These are phyloP conservation scores for Tolypocladium ovalisporum DNA, from an alignment of 2,329 filamentous ascomycete species.

Conservation along the genomic window DNA sequence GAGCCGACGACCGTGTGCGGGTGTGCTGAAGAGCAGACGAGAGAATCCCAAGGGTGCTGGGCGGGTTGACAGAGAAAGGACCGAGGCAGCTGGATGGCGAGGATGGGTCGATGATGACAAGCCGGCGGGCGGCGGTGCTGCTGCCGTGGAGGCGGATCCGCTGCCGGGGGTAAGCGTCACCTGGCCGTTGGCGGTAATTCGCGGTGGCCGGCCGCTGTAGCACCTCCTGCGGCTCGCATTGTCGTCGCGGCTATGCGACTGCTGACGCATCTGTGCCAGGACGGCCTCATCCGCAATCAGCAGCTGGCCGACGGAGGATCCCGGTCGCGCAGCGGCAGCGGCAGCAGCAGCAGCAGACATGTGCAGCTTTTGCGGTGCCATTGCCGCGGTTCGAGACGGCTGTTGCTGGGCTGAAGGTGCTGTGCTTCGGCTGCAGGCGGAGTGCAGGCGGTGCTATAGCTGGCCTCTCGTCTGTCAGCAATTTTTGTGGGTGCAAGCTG, in stretches of 20 bases:
- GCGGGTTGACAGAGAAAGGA: neutral
- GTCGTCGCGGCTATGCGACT: neutral
- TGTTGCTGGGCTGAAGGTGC: neutral
- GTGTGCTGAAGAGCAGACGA: neutral
- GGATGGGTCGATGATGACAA: neutral
- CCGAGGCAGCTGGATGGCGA: neutral
- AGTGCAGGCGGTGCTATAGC: neutral
- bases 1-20: slow-evolving; percentile 9
- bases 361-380: slow-evolving; percentile 2
- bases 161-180: slow-evolving; percentile 2
- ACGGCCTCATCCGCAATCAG: neutral
- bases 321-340: slow-evolving; percentile 1
- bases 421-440: neutral
- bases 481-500: neutral
- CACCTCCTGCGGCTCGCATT: neutral
- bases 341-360: slow-evolving; percentile 1
- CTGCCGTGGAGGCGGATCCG: neutral
- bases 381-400: neutral
- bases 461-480: neutral
- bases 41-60: slow-evolving; percentile 1
- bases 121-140: neutral
- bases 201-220: neutral
- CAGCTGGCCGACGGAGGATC: neutral
- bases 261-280: neutral
- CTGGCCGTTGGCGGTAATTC: neutral